Evolutionary conservation across 1,139 yeast species (phyloP).

Genomic region (Nakaseomyces sp.): DNA sequence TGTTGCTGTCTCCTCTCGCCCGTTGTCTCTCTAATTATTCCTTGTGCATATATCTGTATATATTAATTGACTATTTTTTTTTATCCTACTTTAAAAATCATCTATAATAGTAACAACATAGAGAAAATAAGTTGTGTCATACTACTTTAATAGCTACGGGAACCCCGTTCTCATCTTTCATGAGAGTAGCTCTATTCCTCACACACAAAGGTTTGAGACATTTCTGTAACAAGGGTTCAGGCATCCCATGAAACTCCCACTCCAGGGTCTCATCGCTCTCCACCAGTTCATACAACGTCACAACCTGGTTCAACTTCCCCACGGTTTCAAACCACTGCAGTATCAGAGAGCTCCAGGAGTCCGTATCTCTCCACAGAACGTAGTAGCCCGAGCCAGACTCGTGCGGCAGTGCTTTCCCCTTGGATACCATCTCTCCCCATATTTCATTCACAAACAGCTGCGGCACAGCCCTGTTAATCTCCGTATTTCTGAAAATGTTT

Average conservation of each 20-base stretch:
- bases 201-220: constrained; percentile 54
- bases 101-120: not conserved
- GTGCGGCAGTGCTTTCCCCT: constrained; percentile 31
- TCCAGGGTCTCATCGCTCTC: constrained; percentile 54
- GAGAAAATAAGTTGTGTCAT: constrained; percentile 7
- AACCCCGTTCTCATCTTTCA: constrained; percentile 48
- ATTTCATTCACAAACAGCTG: constrained; percentile 49
- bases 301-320: constrained; percentile 69
- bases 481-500: constrained; percentile 26
- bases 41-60: constrained; percentile 1
- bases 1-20: too few species aligned
- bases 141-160: constrained; percentile 64
- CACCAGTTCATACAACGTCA: constrained; percentile 72
- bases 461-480: constrained; percentile 38
- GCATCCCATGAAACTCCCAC: constrained; percentile 56
- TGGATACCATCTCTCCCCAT: constrained; percentile 47
- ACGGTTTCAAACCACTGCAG: constrained; percentile 58
- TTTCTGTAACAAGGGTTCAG: constrained; percentile 45
- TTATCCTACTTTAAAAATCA: not conserved
- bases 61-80: not conserved
- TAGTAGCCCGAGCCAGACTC: constrained; percentile 30
- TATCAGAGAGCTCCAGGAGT: constrained; percentile 67
- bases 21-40: not conserved
- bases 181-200: constrained; percentile 57
- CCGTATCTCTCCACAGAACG: constrained; percentile 62